Conservation (phyloP, 352 stramenopile species). For the Thalassiosira exigua region DNA sequence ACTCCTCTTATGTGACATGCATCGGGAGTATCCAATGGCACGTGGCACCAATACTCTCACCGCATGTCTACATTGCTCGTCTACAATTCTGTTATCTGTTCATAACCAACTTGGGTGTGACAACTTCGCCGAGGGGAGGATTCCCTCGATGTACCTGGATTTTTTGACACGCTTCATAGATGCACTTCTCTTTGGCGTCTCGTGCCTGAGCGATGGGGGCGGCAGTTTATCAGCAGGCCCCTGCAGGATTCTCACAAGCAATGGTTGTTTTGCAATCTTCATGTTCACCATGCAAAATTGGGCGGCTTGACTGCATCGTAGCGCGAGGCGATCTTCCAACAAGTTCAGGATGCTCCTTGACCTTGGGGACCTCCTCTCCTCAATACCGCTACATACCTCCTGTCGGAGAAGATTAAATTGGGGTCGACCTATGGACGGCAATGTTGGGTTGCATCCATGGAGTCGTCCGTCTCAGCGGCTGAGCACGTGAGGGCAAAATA, state of each 20-base stretch:
- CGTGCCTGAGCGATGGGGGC: neutral
- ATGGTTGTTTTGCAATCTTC: constrained; percentile 33
- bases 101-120: constrained; percentile 30
- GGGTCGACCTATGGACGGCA: neutral
- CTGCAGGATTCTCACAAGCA: constrained; percentile 36
- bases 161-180: neutral
- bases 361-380: neutral
- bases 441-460: neutral
- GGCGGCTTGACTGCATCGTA: neutral
- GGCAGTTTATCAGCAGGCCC: constrained; percentile 7
- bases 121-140: constrained; percentile 26
- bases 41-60: neutral
- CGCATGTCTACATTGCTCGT: neutral
- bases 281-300: constrained; percentile 11
- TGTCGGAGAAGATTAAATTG: neutral
- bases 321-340: neutral
- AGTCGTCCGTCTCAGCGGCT: neutral
- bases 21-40: constrained; percentile 17
- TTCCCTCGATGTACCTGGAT: constrained; percentile 6
- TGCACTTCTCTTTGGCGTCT: neutral
- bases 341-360: neutral
- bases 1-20: constrained; percentile 1
- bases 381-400: neutral
- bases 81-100: neutral
- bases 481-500: neutral